Evolutionary conservation across 2,329 filamentous ascomycete species (phyloP).

Genomic region (Fusarium proliferatum): DNA sequence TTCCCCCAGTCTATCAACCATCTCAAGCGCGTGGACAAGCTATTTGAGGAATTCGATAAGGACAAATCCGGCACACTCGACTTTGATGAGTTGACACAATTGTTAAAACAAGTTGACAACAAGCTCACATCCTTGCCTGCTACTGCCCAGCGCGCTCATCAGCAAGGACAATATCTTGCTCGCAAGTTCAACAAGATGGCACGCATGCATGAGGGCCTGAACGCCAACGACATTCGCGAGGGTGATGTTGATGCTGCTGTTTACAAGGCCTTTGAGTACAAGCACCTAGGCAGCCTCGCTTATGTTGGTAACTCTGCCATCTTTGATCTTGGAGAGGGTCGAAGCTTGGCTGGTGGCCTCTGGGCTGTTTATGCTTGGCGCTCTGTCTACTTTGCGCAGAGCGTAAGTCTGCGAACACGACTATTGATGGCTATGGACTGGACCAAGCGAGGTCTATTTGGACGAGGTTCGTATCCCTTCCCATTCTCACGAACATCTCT

Average conservation of each 20-base stretch:
- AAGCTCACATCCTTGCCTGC: conserved; percentile 95
- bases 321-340: conserved; percentile 85
- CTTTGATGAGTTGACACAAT: conserved; percentile 89
- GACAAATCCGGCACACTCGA: conserved; percentile 94
- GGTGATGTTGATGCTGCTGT: conserved; percentile 92
- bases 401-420: conserved; percentile 90
- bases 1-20: conserved; percentile 93
- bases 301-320: conserved; percentile 97
- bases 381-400: conserved; percentile 97
- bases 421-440: conserved; percentile 96
- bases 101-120: conserved; percentile 90
- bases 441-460: conserved; percentile 96
- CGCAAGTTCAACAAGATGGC: conserved; percentile 95
- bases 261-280: conserved; percentile 95
- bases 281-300: conserved; percentile 88
- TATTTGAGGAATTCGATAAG: conserved; percentile 92
- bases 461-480: conserved; percentile 76
- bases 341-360: conserved; percentile 83
- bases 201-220: conserved; percentile 78
- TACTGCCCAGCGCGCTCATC: conserved; percentile 94
- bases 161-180: conserved; percentile 93
- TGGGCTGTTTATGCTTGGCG: conserved; percentile 97
- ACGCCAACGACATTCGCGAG: conserved; percentile 83
- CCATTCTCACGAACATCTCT: neutral
- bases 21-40: conserved; percentile 86